Evolutionary conservation across 2,329 filamentous ascomycete species (phyloP), one percentile per base, ranked within the genome.

Genomic region (Emericellopsis atlantica): DNA sequence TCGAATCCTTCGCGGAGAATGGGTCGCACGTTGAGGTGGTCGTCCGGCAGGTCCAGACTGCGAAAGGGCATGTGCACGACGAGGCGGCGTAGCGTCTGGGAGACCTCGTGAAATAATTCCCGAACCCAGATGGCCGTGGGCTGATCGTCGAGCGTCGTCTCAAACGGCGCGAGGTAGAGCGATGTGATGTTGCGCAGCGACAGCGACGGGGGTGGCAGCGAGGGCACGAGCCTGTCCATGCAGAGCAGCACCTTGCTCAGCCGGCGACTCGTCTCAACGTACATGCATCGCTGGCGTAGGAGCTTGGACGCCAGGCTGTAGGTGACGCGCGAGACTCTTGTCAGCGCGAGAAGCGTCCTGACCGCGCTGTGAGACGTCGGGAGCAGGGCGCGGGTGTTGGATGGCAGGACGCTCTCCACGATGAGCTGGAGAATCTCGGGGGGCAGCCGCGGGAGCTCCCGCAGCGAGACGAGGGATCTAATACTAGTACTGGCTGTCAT

Each of bases 41-140:
- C 66, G 24, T 67, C 58, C 21, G 60, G 55, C 2, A 58, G 60
- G 23, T 63, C 58, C 14, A 70, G 52, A 40, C 55, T 65, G 18
- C 61, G 55, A 36, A 71, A 62, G 6, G 69, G 67, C 46, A 72
- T 69, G 43, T 68, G 57, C 34, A 73, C 59, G 37, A 71, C 57
- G 6, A 74, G 57, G 16, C 64, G 62, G 35, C 52, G 58, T 36
- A 74, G 57, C 6, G 61, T 60, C 16, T 51, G 47, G 38, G 55
- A 55, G 24, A 66, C 54, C 43, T 61, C 56, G 42, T 52, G 58
- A 38, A 74, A 58, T 2, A 74, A 54, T 35, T 65, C 59, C 6
- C 59, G 57, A 32, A 66, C 57, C 57, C 57, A 61, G 16, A 48
- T 48, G 1, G 66, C 64, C 16, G 58, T 61, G 5, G 58, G 57